A percentile compares a stretch with the other conserved stretches of the same genome.
Conservation (phyloP, 768 basidiomycete species). For the Pleurotus tuber-regium region DNA sequence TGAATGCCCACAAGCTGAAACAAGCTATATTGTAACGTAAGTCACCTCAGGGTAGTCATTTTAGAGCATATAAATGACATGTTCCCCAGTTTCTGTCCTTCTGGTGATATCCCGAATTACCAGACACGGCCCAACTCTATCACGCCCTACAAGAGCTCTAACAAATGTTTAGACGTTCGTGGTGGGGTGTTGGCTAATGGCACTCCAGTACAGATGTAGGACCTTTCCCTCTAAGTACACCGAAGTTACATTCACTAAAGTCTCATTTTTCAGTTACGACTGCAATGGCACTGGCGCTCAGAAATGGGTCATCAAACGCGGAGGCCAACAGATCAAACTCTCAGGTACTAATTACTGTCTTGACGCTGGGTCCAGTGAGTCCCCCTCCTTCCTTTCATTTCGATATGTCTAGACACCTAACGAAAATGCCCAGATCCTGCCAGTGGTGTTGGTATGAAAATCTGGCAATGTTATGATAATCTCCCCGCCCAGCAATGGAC, state of each 20-base stretch:
- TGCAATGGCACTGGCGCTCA: constrained; percentile 31
- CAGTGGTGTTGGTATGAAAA: constrained; percentile 21
- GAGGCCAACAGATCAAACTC: constrained; percentile 25
- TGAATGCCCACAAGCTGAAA: constrained; percentile 4
- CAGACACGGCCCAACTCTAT: constrained; percentile 3
- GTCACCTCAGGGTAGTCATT: neutral
- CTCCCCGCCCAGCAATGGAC: constrained; percentile 20
- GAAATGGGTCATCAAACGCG: constrained; percentile 26
- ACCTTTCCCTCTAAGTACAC: neutral
- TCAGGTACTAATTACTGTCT: constrained; percentile 32
- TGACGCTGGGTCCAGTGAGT: constrained; percentile 31
- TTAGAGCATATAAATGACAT: neutral
- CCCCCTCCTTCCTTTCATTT: neutral
- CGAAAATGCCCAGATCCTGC: constrained; percentile 12
- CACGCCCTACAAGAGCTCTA: neutral
- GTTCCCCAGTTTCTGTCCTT: neutral
- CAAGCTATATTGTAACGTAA: constrained; percentile 6
- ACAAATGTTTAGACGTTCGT: constrained; percentile 1
- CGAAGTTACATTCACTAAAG: neutral
- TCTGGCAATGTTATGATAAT: constrained; percentile 20
- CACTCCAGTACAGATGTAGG: neutral
- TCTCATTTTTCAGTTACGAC: constrained; percentile 26
- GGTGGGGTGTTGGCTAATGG: neutral
- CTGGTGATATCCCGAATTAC: constrained; percentile 9
- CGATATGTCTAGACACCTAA: neutral